Base-by-base conservation (phyloP, 2,329 filamentous ascomycete species). In the Coniochaeta sp. region DNA sequence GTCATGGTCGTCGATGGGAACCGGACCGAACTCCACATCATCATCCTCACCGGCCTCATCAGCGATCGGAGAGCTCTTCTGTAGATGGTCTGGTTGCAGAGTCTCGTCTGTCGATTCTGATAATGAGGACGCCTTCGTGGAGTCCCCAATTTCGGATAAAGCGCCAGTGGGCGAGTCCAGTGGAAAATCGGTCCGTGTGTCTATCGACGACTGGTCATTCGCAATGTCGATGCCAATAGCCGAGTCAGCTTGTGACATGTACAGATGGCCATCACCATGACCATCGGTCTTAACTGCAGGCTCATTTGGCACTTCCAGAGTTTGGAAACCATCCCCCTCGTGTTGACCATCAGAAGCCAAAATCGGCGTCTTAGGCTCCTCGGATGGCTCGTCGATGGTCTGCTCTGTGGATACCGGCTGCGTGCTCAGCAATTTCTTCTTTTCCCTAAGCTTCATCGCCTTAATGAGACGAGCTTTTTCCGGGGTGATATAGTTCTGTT, bases 381-480 rank as follows among this genome's bases (percentile, higher is more conserved):
- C 65, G 24, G 67, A 64, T 16, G 66, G 60, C 14, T 65, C 62
- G 40, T 73, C 71, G 17, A 66, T 62, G 8, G 59, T 2, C 9
- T 28, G 47, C 47, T 52, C 47, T 26, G 22, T 52, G 12, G 22
- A 26, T 47, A 47, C 26, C 24, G 14, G 24, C 47, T 52, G 47
- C 16, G 47, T 3, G 22, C 47, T 52, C 22, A 47, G 72, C 73
- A 75, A 77, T 71, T 77, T 86, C 72, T 91, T 92, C 74, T 89
- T 91, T 74, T 96, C 95, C 58, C 93, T 84, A 66, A 97, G 75
- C 73, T 97, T 90, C 76, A 97, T 82, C 8, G 95, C 95, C 76
- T 96, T 97, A 90, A 96, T 93, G 63, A 99, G 79, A 59, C 95
- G 84, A 62, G 90, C 86, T 76, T 96, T 98, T 73, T 99, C 95